Conservation (phyloP, 768 basidiomycete species). For the Leccinum uliginosum region DNA sequence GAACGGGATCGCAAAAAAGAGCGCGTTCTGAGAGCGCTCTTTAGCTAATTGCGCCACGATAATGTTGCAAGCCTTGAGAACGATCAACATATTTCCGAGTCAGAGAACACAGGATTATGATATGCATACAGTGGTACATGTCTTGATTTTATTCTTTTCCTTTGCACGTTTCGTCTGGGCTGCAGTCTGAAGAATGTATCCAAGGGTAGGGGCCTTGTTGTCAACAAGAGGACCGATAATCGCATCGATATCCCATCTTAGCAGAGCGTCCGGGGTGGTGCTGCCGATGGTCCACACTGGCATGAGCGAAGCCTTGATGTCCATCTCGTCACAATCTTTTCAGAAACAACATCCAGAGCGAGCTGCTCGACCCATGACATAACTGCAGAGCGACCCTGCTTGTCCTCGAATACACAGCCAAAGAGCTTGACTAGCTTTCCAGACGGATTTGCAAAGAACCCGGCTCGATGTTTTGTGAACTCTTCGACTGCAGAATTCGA, state of each 20-base stretch:
- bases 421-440: background rate
- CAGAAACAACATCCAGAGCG: background rate
- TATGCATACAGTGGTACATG: background rate
- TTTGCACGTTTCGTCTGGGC: background rate
- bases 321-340: background rate
- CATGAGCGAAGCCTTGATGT: background rate
- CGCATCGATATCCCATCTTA: background rate
- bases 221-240: background rate
- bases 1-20: background rate
- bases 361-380: background rate
- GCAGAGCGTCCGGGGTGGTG: background rate
- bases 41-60: background rate
- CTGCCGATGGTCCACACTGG: background rate
- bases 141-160: constrained; percentile 1
- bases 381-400: background rate
- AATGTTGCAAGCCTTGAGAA: background rate
- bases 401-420: background rate
- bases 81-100: background rate
- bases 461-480: background rate
- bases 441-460: background rate
- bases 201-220: background rate
- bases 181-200: background rate
- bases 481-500: background rate
- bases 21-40: background rate
- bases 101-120: background rate